Conservation (phyloP, 2,329 filamentous ascomycete species). For the Knoxdaviesia proteae region DNA sequence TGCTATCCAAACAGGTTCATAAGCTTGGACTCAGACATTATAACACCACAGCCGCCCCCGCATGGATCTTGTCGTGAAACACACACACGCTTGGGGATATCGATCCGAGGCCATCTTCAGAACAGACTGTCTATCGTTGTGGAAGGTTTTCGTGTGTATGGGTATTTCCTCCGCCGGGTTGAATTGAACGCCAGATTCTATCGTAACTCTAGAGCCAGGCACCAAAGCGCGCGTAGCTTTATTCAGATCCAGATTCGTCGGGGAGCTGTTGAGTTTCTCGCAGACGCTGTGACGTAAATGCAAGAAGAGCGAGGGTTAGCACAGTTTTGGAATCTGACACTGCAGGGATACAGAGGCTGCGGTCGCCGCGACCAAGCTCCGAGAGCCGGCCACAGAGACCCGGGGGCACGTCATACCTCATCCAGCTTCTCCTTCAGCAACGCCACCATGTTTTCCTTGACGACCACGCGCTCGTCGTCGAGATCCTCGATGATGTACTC, state of each 20-base stretch:
- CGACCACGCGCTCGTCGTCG: conserved; percentile 54
- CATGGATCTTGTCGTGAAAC: no score
- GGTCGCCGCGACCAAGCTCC: no score
- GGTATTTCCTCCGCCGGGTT: no score
- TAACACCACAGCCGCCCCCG: no score
- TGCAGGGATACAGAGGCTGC: not conserved
- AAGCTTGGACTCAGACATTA: no score
- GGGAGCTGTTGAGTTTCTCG: conserved; percentile 29
- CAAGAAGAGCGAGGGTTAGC: conserved; percentile 1
- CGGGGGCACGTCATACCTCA: conserved; percentile 25
- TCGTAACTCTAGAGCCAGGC: no score
- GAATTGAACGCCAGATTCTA: no score
- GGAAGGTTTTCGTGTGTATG: no score
- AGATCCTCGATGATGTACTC: conserved; percentile 64
- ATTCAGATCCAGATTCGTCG: conserved; percentile 31
- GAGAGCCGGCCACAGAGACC: not conserved
- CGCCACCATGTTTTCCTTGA: conserved; percentile 53
- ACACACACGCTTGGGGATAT: no score
- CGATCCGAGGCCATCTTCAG: no score
- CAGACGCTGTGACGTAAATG: conserved; percentile 16
- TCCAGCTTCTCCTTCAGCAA: conserved; percentile 49
- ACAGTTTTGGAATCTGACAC: conserved; percentile 3
- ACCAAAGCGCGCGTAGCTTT: conserved; percentile 4
- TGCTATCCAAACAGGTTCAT: no score
- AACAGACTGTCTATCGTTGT: no score